Evolutionary conservation across 352 stramenopile genomes (phyloP), one percentile per base, ranked within the genome.

Genomic region (Pythium sukuiense): DNA sequence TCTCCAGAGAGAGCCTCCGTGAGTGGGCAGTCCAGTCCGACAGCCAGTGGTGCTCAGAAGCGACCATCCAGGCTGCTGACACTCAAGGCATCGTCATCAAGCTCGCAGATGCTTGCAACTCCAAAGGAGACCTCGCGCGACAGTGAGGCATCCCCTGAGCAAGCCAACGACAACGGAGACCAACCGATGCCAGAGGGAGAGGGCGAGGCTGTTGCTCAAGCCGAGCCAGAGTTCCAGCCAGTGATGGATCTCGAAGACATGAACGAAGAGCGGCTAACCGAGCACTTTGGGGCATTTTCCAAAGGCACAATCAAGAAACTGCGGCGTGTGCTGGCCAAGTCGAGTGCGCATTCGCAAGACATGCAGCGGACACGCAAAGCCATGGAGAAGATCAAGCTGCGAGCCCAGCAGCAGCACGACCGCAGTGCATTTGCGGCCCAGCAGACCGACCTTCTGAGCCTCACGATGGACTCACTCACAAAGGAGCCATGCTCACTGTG

Each of bases 401-500:
- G 71, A 1, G 76, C 74, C 0, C 79, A 86, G 53, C 52, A 76
- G 41, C 71, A 70, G 43, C 70, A 86, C 50, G 48, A 73, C 27
- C 71, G 77, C 33, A 68, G 71, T 7, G 56, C 72, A 20, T 39
- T 86, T 1, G 63, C 71, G 4, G 75, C 71, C 14, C 70, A 88
- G 54, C 74, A 87, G 33, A 87, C 80, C 0, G 66, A 69, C 29
- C 56, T 88, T 9, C 48, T 88, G 52, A 84, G 70, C 33, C 82
- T 67, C 62, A 74, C 75, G n/a, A 86, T 84, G 73, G 74, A 76
- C 11, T 58, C 66, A 9, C 58, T 89, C 48, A 87, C 73, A 32
- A 87, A 72, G 18, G 81, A 87, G 27, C 63, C 81, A 2, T 89
- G 81, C 54, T 80, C 78, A 13, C 69, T 89, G 16, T 89, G 81